Evolutionary conservation across 768 basidiomycete genomes (phyloP).

Genomic region (Tylopilus felleus): DNA sequence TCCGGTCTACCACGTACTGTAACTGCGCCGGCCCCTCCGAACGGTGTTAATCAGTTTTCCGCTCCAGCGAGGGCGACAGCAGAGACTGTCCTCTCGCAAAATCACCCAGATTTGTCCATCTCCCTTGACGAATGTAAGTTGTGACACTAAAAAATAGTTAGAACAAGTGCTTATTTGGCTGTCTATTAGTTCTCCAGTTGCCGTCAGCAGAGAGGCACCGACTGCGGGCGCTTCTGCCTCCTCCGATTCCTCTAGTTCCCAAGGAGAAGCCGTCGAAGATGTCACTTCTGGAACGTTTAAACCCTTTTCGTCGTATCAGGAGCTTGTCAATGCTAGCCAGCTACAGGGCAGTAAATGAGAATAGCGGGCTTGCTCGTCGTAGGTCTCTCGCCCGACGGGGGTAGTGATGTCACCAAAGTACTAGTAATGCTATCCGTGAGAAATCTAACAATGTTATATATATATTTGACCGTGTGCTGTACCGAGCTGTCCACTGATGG

Average conservation of each 20-base stretch:
- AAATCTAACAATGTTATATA: too few species aligned
- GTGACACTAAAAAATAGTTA: neutral
- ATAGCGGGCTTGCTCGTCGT: conserved; percentile 3
- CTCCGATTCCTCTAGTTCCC: neutral
- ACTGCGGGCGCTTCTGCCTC: neutral
- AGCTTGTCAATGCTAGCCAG: neutral
- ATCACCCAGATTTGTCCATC: neutral
- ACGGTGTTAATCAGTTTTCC: neutral
- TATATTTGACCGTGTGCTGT: too few species aligned
- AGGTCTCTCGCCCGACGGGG: conserved; percentile 9
- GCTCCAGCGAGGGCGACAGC: neutral
- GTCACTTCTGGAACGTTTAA: conserved; percentile 8
- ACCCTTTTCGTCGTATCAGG: conserved; percentile 9
- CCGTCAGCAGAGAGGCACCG: neutral
- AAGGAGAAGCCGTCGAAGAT: neutral
- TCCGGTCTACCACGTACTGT: neutral
- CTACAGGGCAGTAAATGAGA: conserved; percentile 3
- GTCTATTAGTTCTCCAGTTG: conserved; percentile 6
- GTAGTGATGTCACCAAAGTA: too few species aligned
- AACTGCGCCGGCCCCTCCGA: neutral
- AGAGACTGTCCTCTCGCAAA: neutral
- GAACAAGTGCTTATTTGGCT: neutral
- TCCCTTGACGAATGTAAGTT: conserved; percentile 4
- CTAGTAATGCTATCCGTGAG: conserved; percentile 21
- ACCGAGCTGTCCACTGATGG: too few species aligned